phyloP scores from a whole-genome alignment of 108 stramenopile genomes.

The Cyclotella choctawhatcheeana region DNA sequence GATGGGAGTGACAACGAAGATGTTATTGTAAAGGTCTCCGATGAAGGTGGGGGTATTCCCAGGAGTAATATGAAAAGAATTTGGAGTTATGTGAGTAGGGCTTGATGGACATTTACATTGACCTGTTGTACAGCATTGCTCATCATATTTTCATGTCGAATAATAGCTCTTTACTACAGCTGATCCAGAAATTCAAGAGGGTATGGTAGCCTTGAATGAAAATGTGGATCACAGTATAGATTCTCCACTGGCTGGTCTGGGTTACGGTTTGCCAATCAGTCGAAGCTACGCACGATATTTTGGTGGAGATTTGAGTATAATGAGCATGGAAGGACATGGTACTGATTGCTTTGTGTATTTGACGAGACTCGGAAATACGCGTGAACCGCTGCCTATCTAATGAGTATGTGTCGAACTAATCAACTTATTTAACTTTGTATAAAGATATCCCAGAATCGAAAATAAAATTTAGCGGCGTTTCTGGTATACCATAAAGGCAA shows the following conservation, averaged over 20 bases:
- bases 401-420: too few species aligned
- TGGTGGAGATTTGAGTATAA: constrained; percentile 96
- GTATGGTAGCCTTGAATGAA: constrained; percentile 70
- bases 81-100: constrained; percentile 84
- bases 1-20: constrained; percentile 98
- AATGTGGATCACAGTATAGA: constrained; percentile 88
- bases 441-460: background rate
- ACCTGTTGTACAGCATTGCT: background rate
- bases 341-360: constrained; percentile 99
- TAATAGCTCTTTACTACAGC: constrained; percentile 83
- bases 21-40: constrained; percentile 98
- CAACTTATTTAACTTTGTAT: too few species aligned
- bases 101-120: background rate
- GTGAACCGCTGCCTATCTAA: constrained; percentile 87
- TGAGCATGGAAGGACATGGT: constrained; percentile 99
- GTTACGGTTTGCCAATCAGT: constrained; percentile 98
- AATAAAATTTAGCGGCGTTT: constrained; percentile 2
- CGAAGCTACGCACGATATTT: constrained; percentile 97
- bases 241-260: constrained; percentile 97
- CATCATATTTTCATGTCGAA: background rate
- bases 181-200: constrained; percentile 85
- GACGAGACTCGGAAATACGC: constrained; percentile 79
- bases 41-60: constrained; percentile 99
- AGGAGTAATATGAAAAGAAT: constrained; percentile 93
- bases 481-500: constrained; percentile 33